Evolutionary conservation across 1,284 basidiomycete species (phyloP).

Genomic region (Cryptococcus sp.): DNA sequence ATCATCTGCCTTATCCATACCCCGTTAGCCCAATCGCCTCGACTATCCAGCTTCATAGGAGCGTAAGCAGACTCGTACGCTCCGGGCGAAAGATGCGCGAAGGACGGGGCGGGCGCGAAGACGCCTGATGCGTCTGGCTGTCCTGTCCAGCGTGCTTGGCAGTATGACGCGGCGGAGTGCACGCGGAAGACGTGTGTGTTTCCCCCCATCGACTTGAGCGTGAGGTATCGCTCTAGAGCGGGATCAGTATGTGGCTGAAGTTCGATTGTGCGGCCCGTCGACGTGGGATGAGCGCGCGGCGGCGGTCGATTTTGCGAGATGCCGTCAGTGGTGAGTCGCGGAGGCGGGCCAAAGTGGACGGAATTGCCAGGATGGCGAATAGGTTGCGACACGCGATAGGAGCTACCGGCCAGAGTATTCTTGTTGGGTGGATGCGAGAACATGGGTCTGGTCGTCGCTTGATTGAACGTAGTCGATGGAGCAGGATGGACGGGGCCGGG

Average conservation of each 20-base stretch:
- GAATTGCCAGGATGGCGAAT: no score
- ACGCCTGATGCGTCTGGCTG: constrained; percentile 11
- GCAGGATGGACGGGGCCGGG: no score
- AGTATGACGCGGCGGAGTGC: constrained; percentile 2
- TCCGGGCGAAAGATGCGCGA: constrained; percentile 10
- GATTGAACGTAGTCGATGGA: no score
- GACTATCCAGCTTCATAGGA: not conserved
- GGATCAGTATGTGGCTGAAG: not conserved
- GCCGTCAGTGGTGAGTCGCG: not conserved
- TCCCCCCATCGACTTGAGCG: not conserved
- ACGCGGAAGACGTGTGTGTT: constrained; percentile 8
- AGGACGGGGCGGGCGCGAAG: constrained; percentile 13
- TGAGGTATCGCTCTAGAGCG: constrained; percentile 3
- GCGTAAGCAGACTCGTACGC: constrained; percentile 8
- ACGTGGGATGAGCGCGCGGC: no score
- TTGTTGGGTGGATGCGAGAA: no score
- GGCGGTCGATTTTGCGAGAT: not conserved
- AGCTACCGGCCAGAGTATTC: no score
- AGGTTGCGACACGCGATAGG: no score
- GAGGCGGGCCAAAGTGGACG: not conserved
- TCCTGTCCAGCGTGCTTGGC: constrained; percentile 3
- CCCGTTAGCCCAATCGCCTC: not conserved
- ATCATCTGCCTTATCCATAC: constrained; percentile 2
- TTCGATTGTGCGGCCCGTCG: no score
- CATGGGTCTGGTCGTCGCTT: no score